These are phyloP conservation scores for Steccherinum ochraceum DNA, from an alignment of 768 basidiomycete genomes.

Conservation along the genomic window DNA sequence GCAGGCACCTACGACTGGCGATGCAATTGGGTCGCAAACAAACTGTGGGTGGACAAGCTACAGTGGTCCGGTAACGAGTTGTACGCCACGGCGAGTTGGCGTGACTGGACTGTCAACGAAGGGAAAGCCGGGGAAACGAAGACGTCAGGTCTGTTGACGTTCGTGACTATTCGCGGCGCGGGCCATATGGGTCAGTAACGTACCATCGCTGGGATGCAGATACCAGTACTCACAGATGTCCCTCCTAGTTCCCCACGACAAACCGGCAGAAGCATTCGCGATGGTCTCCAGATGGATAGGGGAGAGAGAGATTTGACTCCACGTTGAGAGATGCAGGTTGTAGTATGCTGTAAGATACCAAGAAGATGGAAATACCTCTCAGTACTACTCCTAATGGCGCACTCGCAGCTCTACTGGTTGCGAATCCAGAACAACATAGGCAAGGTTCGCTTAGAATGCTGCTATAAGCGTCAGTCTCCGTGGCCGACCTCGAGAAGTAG, in stretches of 20 bases:
- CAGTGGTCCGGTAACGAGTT: conserved; percentile 61
- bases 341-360: too few species aligned
- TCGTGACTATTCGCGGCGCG: conserved; percentile 56
- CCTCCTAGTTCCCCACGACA: conserved; percentile 58
- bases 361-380: too few species aligned
- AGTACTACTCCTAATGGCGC: too few species aligned
- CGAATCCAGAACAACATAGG: too few species aligned
- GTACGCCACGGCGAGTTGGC: conserved; percentile 43
- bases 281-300: conserved; percentile 65
- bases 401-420: too few species aligned
- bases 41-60: conserved; percentile 66
- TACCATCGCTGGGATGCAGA: too few species aligned
- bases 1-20: conserved; percentile 76
- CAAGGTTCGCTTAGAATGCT: too few species aligned
- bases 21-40: conserved; percentile 76
- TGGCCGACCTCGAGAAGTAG: too few species aligned
- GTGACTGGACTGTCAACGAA: conserved; percentile 57
- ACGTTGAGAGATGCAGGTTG: not conserved
- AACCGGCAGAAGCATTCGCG: conserved; percentile 53
- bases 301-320: conserved; percentile 23
- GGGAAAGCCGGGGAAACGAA: conserved; percentile 50
- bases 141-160: conserved; percentile 51
- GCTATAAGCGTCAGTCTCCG: too few species aligned
- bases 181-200: conserved; percentile 50
- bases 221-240: conserved; percentile 9